Evolutionary conservation across 768 basidiomycete species (phyloP).

Genomic region (Omphalotus guepiniiformis): DNA sequence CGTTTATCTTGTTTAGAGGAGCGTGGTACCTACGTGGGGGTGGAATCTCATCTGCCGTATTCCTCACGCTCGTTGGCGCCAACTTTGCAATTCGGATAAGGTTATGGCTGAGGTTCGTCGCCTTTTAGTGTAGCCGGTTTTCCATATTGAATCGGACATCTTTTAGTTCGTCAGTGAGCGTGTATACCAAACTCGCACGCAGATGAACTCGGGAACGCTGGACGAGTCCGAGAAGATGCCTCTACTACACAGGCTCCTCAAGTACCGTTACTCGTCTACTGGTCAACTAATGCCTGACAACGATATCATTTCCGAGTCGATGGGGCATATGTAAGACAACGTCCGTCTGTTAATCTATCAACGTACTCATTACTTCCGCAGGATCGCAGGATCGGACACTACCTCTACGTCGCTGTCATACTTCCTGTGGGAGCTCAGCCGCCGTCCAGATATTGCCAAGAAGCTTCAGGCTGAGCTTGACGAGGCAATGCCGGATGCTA

Average conservation of each 20-base stretch:
- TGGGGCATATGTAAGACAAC: constrained; percentile 67
- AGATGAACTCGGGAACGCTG: constrained; percentile 54
- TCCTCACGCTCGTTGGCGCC: constrained; percentile 63
- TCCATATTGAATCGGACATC: background rate
- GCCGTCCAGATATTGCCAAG: constrained; percentile 59
- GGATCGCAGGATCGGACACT: constrained; percentile 77
- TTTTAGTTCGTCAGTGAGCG: constrained; percentile 62
- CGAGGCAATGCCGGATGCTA: constrained; percentile 60
- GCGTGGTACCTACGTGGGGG: constrained; percentile 61
- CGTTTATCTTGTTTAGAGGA: constrained; percentile 43
- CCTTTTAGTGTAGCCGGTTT: background rate
- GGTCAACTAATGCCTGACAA: constrained; percentile 56
- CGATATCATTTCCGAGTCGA: constrained; percentile 74
- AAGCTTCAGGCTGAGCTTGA: constrained; percentile 73
- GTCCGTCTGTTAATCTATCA: constrained; percentile 5
- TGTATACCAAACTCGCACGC: constrained; percentile 68
- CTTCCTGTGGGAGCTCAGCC: constrained; percentile 74
- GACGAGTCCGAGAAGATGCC: constrained; percentile 55
- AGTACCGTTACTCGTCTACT: constrained; percentile 43
- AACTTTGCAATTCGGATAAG: constrained; percentile 74
- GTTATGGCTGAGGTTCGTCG: constrained; percentile 65
- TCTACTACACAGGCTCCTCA: constrained; percentile 66
- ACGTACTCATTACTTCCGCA: constrained; percentile 18
- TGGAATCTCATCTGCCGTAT: constrained; percentile 72
- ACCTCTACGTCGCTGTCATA: constrained; percentile 70